Evolutionary conservation across 352 stramenopile species (phyloP), one percentile per base, ranked within the genome.

Genomic region (Globisporangium yorkense): DNA sequence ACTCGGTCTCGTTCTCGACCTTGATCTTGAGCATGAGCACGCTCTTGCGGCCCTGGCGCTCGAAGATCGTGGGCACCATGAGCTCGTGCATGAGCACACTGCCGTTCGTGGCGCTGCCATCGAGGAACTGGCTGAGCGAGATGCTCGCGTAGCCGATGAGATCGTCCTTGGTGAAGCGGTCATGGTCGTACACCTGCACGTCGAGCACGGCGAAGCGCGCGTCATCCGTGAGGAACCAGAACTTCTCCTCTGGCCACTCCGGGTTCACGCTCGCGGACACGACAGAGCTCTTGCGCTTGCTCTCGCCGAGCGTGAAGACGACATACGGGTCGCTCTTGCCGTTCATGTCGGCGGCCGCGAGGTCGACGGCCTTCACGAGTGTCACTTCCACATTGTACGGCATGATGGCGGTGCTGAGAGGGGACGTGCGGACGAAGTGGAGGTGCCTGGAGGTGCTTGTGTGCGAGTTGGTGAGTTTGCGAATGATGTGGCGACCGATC

Each of bases 291-390:
- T 86, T 88, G 61, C 84, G 83, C 57, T 69, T 87, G 41, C 70
- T 73, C 46, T 70, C 72, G 56, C 76, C 74, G 33, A 92, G 59
- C 48, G 87, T 84, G 63, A 94, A 88, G 27, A 82, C 68, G 43
- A 92, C 71, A 63, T 94, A 92, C 57, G 84, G 84, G 63, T 94
- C 84, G 58, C 78, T 90, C 72, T 94, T 94, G 68, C 84, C 82
- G 62, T 87, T 88, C 40, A 83, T 85, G 75, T 94, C 84, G 62
- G 80, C 81, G 13, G 78, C 68, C 12, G 84, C 68, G 33, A 94
- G 66, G 60, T 91, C 80, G 49, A 72, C 72, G 16, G 76, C 80
- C 58, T 87, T 88, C 54, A 78, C 56, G 49, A 92, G 77, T 52
- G 70, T 89, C 63, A 92, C 77, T 67, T 88, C 65, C 15, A 92